Percentiles rank a stretch among this genome's conserved stretches.
phyloP scores from a whole-genome alignment of 441 rosid genomes.

The Gossypium lobatum region DNA sequence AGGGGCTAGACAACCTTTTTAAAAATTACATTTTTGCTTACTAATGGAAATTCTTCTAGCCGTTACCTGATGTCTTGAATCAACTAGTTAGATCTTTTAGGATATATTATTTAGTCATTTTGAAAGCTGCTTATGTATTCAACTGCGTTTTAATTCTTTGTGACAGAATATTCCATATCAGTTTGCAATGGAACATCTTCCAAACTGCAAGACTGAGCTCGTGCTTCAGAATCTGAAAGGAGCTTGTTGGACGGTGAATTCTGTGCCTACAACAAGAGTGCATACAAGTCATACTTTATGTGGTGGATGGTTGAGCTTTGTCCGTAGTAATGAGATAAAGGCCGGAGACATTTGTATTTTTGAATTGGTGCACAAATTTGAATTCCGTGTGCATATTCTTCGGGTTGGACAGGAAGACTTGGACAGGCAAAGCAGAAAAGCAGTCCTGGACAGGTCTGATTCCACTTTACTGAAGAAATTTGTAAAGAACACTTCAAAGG shows the following conservation, averaged over 20 bases:
- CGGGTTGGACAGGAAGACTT: constrained; percentile 37
- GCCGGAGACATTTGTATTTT: constrained; percentile 53
- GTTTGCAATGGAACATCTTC: constrained; percentile 52
- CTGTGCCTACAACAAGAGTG: constrained; percentile 59
- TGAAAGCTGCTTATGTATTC: not conserved
- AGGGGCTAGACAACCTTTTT: not conserved
- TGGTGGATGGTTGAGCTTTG: constrained; percentile 69
- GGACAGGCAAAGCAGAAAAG: constrained; percentile 25
- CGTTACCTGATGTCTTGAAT: not conserved
- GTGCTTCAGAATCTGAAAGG: constrained; percentile 45
- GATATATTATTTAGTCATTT: not conserved
- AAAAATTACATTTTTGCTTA: not conserved
- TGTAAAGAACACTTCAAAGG: constrained; percentile 27
- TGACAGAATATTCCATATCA: constrained; percentile 54
- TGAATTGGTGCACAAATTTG: constrained; percentile 41
- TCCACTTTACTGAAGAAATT: constrained; percentile 26
- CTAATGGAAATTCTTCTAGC: not conserved
- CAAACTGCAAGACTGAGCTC: constrained; percentile 47
- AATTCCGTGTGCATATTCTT: constrained; percentile 49
- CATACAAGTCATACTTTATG: constrained; percentile 61
- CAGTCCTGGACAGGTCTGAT: constrained; percentile 19
- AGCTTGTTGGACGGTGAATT: constrained; percentile 50
- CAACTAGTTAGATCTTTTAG: not conserved
- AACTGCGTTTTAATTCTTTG: constrained; percentile 4
- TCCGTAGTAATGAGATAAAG: constrained; percentile 42